Evolutionary conservation across 345 rosid genomes (phyloP), one percentile per base, ranked within the genome.

Genomic region (Triadica sebifera): DNA sequence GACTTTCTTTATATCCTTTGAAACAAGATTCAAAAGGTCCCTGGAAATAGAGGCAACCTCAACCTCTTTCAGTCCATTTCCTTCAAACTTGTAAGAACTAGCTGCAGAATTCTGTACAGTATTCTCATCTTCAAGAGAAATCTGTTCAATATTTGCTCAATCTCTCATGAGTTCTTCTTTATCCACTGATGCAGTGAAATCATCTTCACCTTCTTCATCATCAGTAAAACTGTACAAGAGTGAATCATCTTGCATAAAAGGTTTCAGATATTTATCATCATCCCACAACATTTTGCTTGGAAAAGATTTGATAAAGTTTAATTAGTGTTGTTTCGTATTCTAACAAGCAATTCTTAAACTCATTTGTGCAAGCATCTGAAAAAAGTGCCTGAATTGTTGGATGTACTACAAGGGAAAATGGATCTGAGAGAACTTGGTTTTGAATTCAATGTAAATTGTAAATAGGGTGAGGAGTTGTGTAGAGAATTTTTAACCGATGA

Each of bases 161-260:
- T 91, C 87, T 78, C 39, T 86, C 75, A 84, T 47, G 67, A 82
- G 29, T 47, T 81, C 88, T 74, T 85, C 91, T 74, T 81, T 80
- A 74, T 88, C 89, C 60, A 86, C 70, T 0, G 79, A 71, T 25
- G 70, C 61, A 37, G 74, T 70, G 50, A 43, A 73, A 47, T 87
- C 92, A 65, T 86, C 89, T 78, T 87, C 98, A 25, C 76, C 89
- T 57, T 85, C 96, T 64, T 87, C 97, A 53, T 86, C 97, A 68
- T 87, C 97, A 11, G 70, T 81, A 57, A 93, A 92, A 76, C 94
- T 87, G 81, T 88, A 91, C 72, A 95, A 74, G 69, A 95, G 93
- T 16, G 93, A 70, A 86, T 93, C 99, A 78, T 95, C 90, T 77
- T 80, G 85, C 84, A 81, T 83, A 79, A 89, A 84, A 73, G 98